phyloP scores from a whole-genome alignment of 2,329 filamentous ascomycete genomes.

The Neofusicoccum parvum region DNA sequence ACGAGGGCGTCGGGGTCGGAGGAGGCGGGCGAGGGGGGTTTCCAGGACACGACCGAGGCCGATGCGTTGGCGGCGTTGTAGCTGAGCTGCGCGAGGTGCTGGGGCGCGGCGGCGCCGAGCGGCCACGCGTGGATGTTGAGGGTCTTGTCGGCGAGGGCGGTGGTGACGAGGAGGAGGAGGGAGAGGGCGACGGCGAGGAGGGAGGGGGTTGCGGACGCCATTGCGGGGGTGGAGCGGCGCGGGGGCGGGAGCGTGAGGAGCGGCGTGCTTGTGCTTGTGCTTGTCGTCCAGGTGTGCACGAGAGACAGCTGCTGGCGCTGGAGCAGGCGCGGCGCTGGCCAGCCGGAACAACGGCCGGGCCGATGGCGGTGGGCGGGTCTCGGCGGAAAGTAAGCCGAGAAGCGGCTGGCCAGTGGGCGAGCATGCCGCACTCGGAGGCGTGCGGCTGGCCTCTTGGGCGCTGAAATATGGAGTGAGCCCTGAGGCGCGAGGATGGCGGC shows the following conservation, averaged over 20 bases:
- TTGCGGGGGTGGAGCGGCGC: constrained; percentile 27
- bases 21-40: constrained; percentile 33
- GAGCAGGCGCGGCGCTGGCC: too few relatives aligned
- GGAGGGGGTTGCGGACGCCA: constrained; percentile 36
- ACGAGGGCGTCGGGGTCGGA: constrained; percentile 42
- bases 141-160: constrained; percentile 44
- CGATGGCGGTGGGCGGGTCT: background rate
- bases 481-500: constrained; percentile 2
- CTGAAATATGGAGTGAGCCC: background rate
- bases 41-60: constrained; percentile 42
- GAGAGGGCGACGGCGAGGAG: constrained; percentile 26
- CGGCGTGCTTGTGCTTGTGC: background rate
- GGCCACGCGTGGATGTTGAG: constrained; percentile 42
- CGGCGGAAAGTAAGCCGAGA: constrained; percentile 2
- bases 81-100: constrained; percentile 33
- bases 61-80: constrained; percentile 35
- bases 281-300: too few relatives aligned
- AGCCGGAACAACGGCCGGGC: background rate
- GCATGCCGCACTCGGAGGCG: background rate
- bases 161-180: constrained; percentile 47
- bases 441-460: background rate
- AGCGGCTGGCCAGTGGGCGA: background rate
- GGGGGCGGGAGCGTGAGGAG: too few relatives aligned
- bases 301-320: too few relatives aligned
- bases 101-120: constrained; percentile 30